These are phyloP conservation scores for Trypanosoma scelopori DNA, from an alignment of 208 protist genomes.

Conservation along the genomic window DNA sequence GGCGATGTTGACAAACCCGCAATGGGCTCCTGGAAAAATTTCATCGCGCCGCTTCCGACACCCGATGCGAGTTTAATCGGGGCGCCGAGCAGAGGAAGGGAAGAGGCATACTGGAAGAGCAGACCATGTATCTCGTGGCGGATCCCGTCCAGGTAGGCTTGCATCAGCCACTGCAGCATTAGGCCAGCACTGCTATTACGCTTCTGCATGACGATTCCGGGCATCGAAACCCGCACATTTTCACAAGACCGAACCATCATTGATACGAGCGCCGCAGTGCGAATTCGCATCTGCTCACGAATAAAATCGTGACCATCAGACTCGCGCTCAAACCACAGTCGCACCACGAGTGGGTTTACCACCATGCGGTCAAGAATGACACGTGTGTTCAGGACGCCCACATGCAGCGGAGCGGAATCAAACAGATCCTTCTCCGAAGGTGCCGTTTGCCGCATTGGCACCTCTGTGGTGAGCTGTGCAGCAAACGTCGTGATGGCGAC, in stretches of 20 bases:
- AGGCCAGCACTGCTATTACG: constrained; percentile 57
- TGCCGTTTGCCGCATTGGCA: constrained; percentile 10
- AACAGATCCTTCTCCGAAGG: constrained; percentile 48
- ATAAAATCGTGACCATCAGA: constrained; percentile 76
- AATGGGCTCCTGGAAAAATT: constrained; percentile 83
- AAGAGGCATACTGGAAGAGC: constrained; percentile 86
- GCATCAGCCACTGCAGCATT: constrained; percentile 67
- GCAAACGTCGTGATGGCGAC: constrained; percentile 52
- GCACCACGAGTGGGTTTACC: constrained; percentile 81
- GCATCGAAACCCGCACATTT: constrained; percentile 70
- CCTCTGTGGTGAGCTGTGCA: constrained; percentile 16
- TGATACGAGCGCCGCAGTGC: constrained; percentile 77
- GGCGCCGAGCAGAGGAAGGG: constrained; percentile 81
- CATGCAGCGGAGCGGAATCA: constrained; percentile 46
- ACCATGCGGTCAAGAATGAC: constrained; percentile 84
- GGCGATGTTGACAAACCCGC: constrained; percentile 72
- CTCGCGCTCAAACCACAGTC: constrained; percentile 83
- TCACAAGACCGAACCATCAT: constrained; percentile 83
- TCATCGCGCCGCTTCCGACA: constrained; percentile 74
- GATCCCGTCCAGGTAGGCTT: constrained; percentile 70
- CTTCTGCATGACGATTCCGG: constrained; percentile 66
- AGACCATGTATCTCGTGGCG: constrained; percentile 66
- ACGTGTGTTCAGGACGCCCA: constrained; percentile 60
- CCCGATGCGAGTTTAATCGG: constrained; percentile 79
- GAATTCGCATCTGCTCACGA: constrained; percentile 61